phyloP scores from a whole-genome alignment of 805 yeast species.

The Cyberlindnera euphorbiiphila region DNA sequence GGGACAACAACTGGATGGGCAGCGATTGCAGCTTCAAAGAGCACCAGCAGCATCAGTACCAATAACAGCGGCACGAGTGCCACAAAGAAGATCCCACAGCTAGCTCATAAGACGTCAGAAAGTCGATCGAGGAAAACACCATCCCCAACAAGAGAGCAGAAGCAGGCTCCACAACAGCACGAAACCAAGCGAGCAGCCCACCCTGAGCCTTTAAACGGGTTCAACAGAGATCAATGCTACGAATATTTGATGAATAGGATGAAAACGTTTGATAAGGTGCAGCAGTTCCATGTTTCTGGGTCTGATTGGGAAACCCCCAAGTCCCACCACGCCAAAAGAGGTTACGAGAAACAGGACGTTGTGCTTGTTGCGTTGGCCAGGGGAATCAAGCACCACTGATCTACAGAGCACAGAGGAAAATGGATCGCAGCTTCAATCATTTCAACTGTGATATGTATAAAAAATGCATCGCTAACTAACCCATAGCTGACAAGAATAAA shows the following conservation, averaged over 20 bases:
- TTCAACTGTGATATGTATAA: no score
- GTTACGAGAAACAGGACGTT: slow-evolving; percentile 9
- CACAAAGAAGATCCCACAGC: neutral
- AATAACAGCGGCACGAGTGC: neutral
- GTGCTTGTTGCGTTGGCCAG: slow-evolving; percentile 14
- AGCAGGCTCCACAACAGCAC: neutral
- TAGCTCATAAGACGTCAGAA: neutral
- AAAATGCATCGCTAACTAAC: no score
- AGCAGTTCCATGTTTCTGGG: slow-evolving; percentile 8
- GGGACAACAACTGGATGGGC: slow-evolving; percentile 19
- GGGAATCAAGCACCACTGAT: slow-evolving; percentile 4
- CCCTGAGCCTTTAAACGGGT: slow-evolving; percentile 7
- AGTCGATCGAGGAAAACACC: slow-evolving; percentile 12
- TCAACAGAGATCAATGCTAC: slow-evolving; percentile 14
- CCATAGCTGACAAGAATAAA: no score
- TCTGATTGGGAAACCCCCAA: slow-evolving; percentile 15
- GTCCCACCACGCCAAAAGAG: slow-evolving; percentile 5
- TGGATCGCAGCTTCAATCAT: no score
- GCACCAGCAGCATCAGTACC: neutral
- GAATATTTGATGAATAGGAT: slow-evolving; percentile 8
- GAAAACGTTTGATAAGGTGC: slow-evolving; percentile 1
- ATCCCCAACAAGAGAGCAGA: slow-evolving; percentile 4
- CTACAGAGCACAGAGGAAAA: no score
- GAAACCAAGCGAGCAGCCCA: slow-evolving; percentile 3
- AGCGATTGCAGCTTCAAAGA: slow-evolving; percentile 17